Evolutionary conservation across 495 filamentous ascomycete genomes (phyloP).

Genomic region (Thermothielavioides terrestris): DNA sequence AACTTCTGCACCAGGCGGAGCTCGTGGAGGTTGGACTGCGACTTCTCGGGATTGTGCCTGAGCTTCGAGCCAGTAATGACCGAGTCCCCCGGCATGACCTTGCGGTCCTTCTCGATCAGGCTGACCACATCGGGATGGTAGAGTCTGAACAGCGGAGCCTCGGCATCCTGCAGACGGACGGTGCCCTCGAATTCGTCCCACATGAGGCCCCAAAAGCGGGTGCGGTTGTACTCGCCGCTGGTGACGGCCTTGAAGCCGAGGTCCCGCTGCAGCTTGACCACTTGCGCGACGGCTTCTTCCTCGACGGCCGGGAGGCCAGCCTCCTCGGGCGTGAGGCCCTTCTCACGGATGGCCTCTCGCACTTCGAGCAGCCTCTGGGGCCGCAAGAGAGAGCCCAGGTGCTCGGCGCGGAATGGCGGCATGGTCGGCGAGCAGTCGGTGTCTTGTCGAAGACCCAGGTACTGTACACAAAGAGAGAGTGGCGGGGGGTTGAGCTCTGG

Average conservation of each 20-base stretch:
- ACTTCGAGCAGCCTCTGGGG: conserved; percentile 57
- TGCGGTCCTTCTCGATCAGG: conserved; percentile 48
- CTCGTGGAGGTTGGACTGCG: conserved; percentile 59
- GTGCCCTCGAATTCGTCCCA: conserved; percentile 65
- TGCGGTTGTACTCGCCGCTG: conserved; percentile 69
- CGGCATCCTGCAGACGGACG: conserved; percentile 54
- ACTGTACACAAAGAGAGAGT: too few relatives aligned
- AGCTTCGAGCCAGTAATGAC: conserved; percentile 69
- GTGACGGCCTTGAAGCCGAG: conserved; percentile 60
- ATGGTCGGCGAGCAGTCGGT: conserved; percentile 15
- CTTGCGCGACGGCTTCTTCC: conserved; percentile 56
- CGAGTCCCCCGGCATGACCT: conserved; percentile 64
- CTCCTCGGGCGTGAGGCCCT: conserved; percentile 47
- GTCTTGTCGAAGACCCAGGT: too few relatives aligned
- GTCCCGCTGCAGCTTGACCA: conserved; percentile 56
- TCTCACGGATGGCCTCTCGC: conserved; percentile 51
- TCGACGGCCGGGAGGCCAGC: conserved; percentile 46
- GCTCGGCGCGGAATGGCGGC: conserved; percentile 77
- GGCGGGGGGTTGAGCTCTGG: too few relatives aligned
- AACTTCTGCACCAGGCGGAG: conserved; percentile 55
- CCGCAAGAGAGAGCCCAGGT: conserved; percentile 73
- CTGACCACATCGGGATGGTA: conserved; percentile 76
- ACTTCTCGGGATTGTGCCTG: conserved; percentile 54
- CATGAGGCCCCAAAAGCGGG: conserved; percentile 58
- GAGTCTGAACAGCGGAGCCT: conserved; percentile 59